These are phyloP conservation scores for Penicillium sp. DNA, from an alignment of 2,329 filamentous ascomycete genomes.

Conservation along the genomic window DNA sequence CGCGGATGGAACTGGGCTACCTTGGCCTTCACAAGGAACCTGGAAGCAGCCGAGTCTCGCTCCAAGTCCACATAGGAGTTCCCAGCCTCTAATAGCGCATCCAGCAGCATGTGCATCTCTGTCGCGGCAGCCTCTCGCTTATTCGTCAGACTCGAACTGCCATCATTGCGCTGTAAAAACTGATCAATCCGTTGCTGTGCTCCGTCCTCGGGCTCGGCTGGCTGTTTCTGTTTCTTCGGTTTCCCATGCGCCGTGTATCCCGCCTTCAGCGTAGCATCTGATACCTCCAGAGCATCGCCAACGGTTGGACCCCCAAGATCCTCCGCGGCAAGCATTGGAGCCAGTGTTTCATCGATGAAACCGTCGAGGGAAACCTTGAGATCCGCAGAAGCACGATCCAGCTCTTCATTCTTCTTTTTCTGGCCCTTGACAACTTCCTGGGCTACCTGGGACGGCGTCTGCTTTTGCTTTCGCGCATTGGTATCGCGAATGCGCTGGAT, in stretches of 20 bases:
- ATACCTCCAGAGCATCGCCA: constrained; percentile 67
- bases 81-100: constrained; percentile 46
- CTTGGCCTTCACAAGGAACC: constrained; percentile 55
- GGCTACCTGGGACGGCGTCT: constrained; percentile 61
- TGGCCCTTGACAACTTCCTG: constrained; percentile 63
- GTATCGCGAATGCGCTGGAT: constrained; percentile 60
- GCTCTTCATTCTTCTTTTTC: constrained; percentile 56
- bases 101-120: constrained; percentile 49
- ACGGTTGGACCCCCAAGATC: constrained; percentile 80
- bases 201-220: constrained; percentile 28
- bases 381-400: constrained; percentile 60
- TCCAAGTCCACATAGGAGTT: constrained; percentile 50
- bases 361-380: constrained; percentile 64
- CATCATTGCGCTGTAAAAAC: constrained; percentile 43
- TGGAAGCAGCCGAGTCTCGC: constrained; percentile 52
- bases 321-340: constrained; percentile 75
- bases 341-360: constrained; percentile 70
- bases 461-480: constrained; percentile 56
- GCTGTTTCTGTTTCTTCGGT: constrained; percentile 38
- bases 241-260: constrained; percentile 56
- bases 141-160: constrained; percentile 31
- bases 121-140: constrained; percentile 50
- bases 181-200: constrained; percentile 53
- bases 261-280: constrained; percentile 52
- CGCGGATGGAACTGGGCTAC: constrained; percentile 57